Evolutionary conservation across 257 asterid species (phyloP), one percentile per base, ranked within the genome.

Genomic region (Solanum clarkiae): DNA sequence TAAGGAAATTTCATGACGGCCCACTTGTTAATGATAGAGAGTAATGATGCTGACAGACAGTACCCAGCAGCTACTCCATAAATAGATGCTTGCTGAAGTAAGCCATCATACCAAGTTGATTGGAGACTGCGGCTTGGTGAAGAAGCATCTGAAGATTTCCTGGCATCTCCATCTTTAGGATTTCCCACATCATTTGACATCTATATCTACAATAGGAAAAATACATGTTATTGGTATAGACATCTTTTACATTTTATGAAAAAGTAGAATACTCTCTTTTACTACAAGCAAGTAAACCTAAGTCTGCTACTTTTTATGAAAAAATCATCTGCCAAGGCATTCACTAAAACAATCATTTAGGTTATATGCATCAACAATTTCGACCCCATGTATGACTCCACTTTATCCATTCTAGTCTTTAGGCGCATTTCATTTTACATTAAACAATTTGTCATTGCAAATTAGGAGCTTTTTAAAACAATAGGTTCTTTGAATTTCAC

Each of bases 1-100:
- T 95, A 96, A 10, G 98, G 99, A 71, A 96, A 96, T 89, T 91
- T 96, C 99, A 94, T 96, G 40, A 96, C 91, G 26, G 99, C 98
- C 99, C 98, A 96, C 91, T 96, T 95, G 84, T 95, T 96, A 87
- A 96, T 96, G 88, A 96, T 96, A 20, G 98, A 93, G 9, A 96
- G 93, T 82, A 96, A 85, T 5, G 98, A 94, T 44, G 98, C 99
- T 10, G 99, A 95, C 62, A 96, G 17, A 89, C 98, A 95, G 86
- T 96, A 94, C 22, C 98, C 99, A n/a, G 93, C 96, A 18, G 99
- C 98, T 42, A 96, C 79, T 59, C 99, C 99, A 83, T 96, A 96
- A 22, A 95, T 90, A 0, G 98, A 94, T 11, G 89, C 97, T 65
- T 93, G 97, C 75, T 90, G 96, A 89, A 93, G 88, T 71, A 96